Evolutionary conservation across 352 stramenopile species (phyloP).

Genomic region (Phytophthora ohioensis): DNA sequence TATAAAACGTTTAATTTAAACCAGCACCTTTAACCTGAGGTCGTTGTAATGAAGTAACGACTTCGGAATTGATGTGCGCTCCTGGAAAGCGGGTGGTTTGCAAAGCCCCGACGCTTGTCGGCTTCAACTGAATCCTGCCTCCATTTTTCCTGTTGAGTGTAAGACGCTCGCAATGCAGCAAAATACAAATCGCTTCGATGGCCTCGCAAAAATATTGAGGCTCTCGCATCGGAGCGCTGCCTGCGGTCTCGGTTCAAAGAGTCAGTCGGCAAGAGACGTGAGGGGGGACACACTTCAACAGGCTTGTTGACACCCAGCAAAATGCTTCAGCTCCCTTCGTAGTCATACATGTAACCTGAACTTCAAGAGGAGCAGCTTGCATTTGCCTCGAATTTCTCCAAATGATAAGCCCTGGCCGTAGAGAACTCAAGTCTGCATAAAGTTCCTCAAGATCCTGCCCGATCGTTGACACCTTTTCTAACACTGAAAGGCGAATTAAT

Average conservation of each 20-base stretch:
- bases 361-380: background rate
- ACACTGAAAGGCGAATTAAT: constrained; percentile 18
- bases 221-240: background rate
- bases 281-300: constrained; percentile 2
- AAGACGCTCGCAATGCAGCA: background rate
- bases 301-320: constrained; percentile 9
- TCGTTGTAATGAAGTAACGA: too few relatives aligned
- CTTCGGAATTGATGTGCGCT: background rate
- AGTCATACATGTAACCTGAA: background rate
- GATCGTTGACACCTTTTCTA: constrained; percentile 24
- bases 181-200: background rate
- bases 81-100: background rate
- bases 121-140: background rate
- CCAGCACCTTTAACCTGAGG: too few relatives aligned
- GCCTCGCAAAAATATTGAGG: background rate
- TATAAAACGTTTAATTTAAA: too few relatives aligned
- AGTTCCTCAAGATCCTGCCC: background rate
- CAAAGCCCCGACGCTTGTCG: too few relatives aligned
- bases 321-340: constrained; percentile 20
- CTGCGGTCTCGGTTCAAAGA: constrained; percentile 1
- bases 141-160: background rate
- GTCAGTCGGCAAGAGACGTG: constrained; percentile 15
- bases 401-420: background rate
- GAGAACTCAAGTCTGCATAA: constrained; percentile 20
- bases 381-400: background rate